Base-by-base conservation (phyloP, 768 basidiomycete species). In the Mycena galopus region DNA sequence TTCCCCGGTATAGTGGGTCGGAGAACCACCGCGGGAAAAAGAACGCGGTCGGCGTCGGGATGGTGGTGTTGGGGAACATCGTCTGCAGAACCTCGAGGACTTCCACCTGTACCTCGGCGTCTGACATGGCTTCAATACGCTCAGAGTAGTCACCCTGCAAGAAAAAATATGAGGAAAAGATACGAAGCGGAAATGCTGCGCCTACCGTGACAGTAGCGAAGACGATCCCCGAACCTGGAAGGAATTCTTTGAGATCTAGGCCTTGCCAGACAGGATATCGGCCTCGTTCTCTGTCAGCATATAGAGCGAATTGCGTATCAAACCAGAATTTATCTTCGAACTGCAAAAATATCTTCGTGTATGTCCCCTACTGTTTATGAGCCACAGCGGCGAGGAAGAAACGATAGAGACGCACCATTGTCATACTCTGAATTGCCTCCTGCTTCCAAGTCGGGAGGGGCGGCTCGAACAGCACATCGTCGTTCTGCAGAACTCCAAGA, bases 181-280 rank as follows among this genome's bases (percentile, higher is more conserved):
- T n/a, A 29, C 55, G 25, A 44, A 7, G 23, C 17, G 19, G 12
- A 44, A 37, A 55, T n/a, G 32, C 4, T n/a, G 30, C 0, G 17
- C 16, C 4, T 76, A 85, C 85, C 17, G 85, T 86, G 16, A 88
- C 87, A 1, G 87, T 90, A 0, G 84, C 87, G 70, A 88, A 89
- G 21, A 90, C 67, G 58, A 93, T 85, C 14, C 89, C 87, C 4
- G 89, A 91, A 6, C 88, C 90, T 19, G 89, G 90, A 65, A 92
- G 84, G 78, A 91, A 93, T 56, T 84, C 82, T 1, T 80, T 72
- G 65, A 89, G 85, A 77, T 93, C 91, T 56, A 92, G 77, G 75
- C 85, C 89, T 75, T 92, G 91, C 92, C 91, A 92, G 8, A 92
- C 86, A 0, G 90, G 89, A 79, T 92, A 93, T 35, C 86, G 83